Conservation (phyloP, 2,329 filamentous ascomycete genomes). For the Fusarium sarcochroum region DNA sequence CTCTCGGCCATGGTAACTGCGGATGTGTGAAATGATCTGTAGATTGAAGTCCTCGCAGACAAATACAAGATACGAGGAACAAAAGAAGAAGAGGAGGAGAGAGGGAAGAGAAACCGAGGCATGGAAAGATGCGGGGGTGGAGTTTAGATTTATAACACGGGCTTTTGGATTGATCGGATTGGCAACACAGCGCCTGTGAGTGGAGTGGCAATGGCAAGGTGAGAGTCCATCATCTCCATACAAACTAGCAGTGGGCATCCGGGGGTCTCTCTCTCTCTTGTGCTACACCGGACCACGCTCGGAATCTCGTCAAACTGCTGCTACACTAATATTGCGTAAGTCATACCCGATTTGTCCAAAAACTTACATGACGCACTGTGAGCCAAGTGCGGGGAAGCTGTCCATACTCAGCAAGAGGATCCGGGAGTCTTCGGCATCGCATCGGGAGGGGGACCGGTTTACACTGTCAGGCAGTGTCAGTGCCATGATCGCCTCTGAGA, state of each 20-base stretch:
- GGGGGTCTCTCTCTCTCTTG: no score
- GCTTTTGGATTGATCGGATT: conserved; percentile 20
- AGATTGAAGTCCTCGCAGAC: conserved; percentile 24
- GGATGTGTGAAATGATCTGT: conserved; percentile 11
- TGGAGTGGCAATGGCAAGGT: conserved; percentile 27
- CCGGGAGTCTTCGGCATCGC: conserved; percentile 15
- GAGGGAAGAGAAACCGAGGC: conserved; percentile 33
- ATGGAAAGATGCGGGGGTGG: conserved; percentile 39
- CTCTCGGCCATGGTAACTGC: conserved; percentile 31
- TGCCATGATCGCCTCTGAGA: neutral
- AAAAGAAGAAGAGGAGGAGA: conserved; percentile 13
- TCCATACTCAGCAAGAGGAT: conserved; percentile 7
- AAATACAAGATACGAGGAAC: conserved; percentile 15
- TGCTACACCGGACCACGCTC: conserved; percentile 25
- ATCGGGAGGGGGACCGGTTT: neutral
- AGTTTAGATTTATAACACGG: conserved; percentile 32
- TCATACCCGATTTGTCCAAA: conserved; percentile 35
- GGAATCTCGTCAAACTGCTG: conserved; percentile 30
- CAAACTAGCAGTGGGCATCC: no score
- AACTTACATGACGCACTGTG: conserved; percentile 26
- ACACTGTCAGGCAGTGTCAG: neutral
- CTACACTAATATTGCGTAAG: conserved; percentile 25
- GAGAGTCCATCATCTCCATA: neutral
- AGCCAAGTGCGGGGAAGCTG: conserved; percentile 42
- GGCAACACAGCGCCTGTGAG: conserved; percentile 28